Conservation (phyloP, 257 asterid genomes). For the Salvia rosmarinus region DNA sequence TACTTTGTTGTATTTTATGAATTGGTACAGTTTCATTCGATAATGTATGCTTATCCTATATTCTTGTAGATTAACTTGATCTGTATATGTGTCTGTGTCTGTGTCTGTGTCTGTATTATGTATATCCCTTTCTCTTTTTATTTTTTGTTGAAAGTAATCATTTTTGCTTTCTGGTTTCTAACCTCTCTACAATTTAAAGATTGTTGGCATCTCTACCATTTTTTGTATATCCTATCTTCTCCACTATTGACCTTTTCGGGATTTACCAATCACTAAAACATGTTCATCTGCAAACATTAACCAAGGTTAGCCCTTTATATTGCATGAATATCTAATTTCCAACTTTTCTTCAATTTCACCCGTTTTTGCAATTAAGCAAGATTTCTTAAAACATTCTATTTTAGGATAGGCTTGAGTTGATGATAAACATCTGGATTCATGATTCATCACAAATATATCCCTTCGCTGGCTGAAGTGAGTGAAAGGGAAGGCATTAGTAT, state of each 20-base stretch:
- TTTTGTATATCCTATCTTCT: slow-evolving; percentile 76
- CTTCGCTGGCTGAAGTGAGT: slow-evolving; percentile 95
- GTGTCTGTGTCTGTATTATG: neutral
- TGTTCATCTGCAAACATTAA: slow-evolving; percentile 92
- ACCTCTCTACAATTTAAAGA: slow-evolving; percentile 48
- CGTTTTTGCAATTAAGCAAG: neutral
- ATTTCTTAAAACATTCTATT: slow-evolving; percentile 28
- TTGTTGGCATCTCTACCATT: slow-evolving; percentile 81
- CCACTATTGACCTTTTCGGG: slow-evolving; percentile 79
- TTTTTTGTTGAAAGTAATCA: neutral
- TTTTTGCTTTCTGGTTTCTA: slow-evolving; percentile 34
- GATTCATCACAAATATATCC: slow-evolving; percentile 63
- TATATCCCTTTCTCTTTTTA: neutral
- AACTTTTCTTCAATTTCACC: neutral
- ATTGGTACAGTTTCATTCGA: neutral
- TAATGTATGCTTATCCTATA: neutral
- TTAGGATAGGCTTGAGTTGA: slow-evolving; percentile 90
- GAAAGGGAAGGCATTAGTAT: slow-evolving; percentile 65
- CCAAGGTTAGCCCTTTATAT: slow-evolving; percentile 66
- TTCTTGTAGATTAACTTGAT: neutral
- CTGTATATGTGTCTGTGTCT: neutral
- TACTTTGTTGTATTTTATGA: slow-evolving; percentile 3
- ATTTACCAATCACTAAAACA: slow-evolving; percentile 90
- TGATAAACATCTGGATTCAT: slow-evolving; percentile 67
- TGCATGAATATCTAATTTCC: neutral